phyloP scores from a whole-genome alignment of 257 asterid species.

The Solanum medicagineum region DNA sequence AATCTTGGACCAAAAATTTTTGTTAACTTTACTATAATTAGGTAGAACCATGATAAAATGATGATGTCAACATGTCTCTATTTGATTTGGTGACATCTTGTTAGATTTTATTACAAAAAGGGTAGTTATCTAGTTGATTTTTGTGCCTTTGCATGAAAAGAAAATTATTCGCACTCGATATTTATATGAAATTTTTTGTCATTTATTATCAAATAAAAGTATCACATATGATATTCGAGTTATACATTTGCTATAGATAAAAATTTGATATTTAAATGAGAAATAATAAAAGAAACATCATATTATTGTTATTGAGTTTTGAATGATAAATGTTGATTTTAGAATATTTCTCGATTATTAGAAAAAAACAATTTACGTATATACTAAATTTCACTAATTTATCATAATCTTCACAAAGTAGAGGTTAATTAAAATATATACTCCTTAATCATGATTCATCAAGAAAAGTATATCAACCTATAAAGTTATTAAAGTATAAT shows the following conservation, averaged over 20 bases:
- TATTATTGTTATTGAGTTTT: neutral
- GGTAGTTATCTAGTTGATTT: neutral
- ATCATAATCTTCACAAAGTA: neutral
- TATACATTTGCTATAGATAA: rapidly evolving
- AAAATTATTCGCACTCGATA: neutral
- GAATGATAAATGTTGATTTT: too few relatives aligned
- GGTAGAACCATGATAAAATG: neutral
- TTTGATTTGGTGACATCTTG: neutral
- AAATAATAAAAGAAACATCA: neutral
- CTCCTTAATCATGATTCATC: neutral
- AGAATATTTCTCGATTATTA: neutral
- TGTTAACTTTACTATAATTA: neutral
- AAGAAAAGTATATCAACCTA: neutral
- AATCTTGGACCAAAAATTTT: neutral
- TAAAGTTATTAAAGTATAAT: neutral
- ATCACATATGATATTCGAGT: too few relatives aligned
- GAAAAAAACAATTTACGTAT: too few relatives aligned
- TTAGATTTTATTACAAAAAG: too few relatives aligned
- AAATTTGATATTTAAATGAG: neutral
- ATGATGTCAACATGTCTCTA: neutral
- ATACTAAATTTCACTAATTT: neutral
- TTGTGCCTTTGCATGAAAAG: neutral
- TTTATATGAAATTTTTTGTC: neutral
- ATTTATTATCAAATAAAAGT: too few relatives aligned
- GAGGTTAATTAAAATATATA: neutral